A percentile compares a stretch with the other conserved stretches of the same genome.
Evolutionary conservation across 148 eudicot species (phyloP).

Genomic region (Pouteria glomerata): DNA sequence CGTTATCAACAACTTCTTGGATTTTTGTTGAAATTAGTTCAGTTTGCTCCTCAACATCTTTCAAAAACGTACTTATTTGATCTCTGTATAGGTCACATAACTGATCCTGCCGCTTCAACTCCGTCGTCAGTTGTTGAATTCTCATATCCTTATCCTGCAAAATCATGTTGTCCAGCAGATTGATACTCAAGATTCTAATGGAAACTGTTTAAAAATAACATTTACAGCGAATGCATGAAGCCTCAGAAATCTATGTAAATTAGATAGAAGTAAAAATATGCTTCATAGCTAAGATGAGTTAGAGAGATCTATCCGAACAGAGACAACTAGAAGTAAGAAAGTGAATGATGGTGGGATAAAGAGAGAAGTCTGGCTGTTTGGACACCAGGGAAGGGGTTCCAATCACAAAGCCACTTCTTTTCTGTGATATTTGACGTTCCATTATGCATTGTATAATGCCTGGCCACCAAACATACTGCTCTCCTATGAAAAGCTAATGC

Average conservation of each 20-base stretch:
- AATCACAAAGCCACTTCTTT: too few species aligned
- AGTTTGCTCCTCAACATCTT: slow-evolving; percentile 18
- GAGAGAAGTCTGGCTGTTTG: too few species aligned
- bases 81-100: slow-evolving; percentile 13
- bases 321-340: background rate
- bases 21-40: slow-evolving; percentile 21
- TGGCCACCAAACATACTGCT: background rate
- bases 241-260: background rate
- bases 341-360: too few species aligned
- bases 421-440: too few species aligned
- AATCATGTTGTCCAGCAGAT: background rate
- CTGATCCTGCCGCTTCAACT: slow-evolving; percentile 16
- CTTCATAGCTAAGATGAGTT: background rate
- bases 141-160: slow-evolving; percentile 15
- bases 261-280: background rate
- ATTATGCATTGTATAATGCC: background rate
- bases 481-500: background rate
- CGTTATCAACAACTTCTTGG: slow-evolving; percentile 18
- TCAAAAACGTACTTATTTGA: slow-evolving; percentile 11
- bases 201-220: background rate
- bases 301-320: background rate
- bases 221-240: background rate
- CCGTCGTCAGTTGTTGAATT: slow-evolving; percentile 14
- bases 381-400: too few species aligned
- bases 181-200: background rate